Conservation (phyloP, 2,329 filamentous ascomycete genomes). For the Ustilaginoidea virens region DNA sequence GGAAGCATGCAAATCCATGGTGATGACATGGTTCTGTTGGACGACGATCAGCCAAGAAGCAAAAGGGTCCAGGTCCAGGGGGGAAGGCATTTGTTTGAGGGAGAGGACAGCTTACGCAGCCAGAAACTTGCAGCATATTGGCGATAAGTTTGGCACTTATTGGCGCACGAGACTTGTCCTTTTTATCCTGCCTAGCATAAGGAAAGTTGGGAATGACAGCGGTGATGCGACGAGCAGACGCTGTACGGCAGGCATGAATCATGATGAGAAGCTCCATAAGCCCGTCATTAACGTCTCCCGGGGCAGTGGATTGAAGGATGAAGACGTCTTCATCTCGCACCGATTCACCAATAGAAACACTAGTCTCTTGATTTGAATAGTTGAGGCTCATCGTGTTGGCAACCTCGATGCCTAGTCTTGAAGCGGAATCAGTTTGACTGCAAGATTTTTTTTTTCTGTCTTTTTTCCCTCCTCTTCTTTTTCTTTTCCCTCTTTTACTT, state of each 20-base stretch:
- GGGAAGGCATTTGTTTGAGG: not conserved
- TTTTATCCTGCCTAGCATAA: conserved; percentile 94
- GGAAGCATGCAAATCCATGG: conserved; percentile 87
- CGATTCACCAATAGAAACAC: conserved; percentile 88
- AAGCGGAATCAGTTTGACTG: conserved; percentile 10
- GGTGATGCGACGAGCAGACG: conserved; percentile 71
- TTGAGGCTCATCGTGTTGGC: conserved; percentile 69
- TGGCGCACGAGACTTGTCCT: conserved; percentile 83
- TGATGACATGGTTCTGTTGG: conserved; percentile 48
- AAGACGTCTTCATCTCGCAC: conserved; percentile 98
- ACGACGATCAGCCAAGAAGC: conserved; percentile 2
- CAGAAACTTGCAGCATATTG: conserved; percentile 92
- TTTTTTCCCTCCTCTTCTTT: too few relatives aligned
- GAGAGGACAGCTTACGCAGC: conserved; percentile 35
- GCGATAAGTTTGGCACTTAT: conserved; percentile 93
- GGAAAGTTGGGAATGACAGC: conserved; percentile 94
- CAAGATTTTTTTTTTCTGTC: too few relatives aligned
- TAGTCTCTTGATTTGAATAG: conserved; percentile 77
- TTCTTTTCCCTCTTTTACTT: too few relatives aligned
- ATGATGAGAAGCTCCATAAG: conserved; percentile 98
- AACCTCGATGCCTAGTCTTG: conserved; percentile 59
- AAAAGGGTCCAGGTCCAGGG: not conserved
- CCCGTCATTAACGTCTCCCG: conserved; percentile 93
- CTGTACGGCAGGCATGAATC: conserved; percentile 74
- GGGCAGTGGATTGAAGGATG: conserved; percentile 87